phyloP scores from a whole-genome alignment of 371 early-diverging fungal species.

The Choanephora cucurbitarum region DNA sequence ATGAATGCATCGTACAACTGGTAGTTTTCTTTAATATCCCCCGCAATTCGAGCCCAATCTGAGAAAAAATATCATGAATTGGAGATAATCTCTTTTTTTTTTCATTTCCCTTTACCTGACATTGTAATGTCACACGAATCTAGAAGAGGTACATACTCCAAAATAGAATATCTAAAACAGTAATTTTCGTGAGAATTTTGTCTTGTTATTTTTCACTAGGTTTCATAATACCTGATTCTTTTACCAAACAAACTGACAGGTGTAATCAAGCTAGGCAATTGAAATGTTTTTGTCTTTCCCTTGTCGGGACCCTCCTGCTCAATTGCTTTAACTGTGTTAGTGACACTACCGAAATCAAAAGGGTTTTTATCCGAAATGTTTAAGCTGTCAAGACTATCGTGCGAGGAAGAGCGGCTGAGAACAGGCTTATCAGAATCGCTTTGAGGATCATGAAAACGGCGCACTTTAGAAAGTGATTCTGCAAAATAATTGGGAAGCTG shows the following conservation, averaged over 20 bases:
- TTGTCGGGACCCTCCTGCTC: slow-evolving; percentile 17
- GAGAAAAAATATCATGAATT: slow-evolving; percentile 3
- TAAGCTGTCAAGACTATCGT: slow-evolving; percentile 30
- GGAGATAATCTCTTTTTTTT: background rate
- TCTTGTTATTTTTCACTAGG: slow-evolving; percentile 7
- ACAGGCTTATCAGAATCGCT: slow-evolving; percentile 10
- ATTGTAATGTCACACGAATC: slow-evolving; percentile 96
- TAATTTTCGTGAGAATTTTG: slow-evolving; percentile 9
- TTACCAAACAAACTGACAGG: slow-evolving; percentile 92
- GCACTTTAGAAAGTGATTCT: slow-evolving; percentile 69
- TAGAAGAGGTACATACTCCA: slow-evolving; percentile 92
- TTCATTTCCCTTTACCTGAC: slow-evolving; percentile 49
- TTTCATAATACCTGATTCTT: slow-evolving; percentile 66
- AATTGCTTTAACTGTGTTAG: slow-evolving; percentile 38
- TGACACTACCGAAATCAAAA: slow-evolving; percentile 27
- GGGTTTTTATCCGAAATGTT: slow-evolving; percentile 12
- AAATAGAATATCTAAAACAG: slow-evolving; percentile 71
- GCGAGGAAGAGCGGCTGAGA: slow-evolving; percentile 30
- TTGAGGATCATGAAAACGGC: slow-evolving; percentile 87
- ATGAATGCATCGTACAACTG: slow-evolving; percentile 91
- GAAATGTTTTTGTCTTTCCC: slow-evolving; percentile 20
- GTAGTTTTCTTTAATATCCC: slow-evolving; percentile 94
- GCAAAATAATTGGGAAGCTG: slow-evolving; percentile 74
- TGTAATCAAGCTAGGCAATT: slow-evolving; percentile 80
- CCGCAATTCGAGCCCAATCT: slow-evolving; percentile 96